Evolutionary conservation across 2,329 filamentous ascomycete genomes (phyloP).

Genomic region (Pezicula radicicola): DNA sequence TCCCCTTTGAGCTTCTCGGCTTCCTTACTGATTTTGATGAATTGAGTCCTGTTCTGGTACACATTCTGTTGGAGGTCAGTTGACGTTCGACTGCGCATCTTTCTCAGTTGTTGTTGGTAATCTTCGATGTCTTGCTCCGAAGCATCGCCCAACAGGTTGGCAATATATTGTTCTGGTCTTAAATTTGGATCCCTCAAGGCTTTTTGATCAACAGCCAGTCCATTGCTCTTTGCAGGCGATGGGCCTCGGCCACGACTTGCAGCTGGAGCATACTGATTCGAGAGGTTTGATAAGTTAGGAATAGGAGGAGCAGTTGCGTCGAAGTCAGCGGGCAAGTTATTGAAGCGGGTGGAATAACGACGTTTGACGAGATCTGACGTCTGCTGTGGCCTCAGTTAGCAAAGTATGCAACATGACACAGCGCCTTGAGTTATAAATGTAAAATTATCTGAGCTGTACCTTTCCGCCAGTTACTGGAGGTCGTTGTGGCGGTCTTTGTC

Average conservation of each 20-base stretch:
- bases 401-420: background rate
- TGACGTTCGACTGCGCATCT: conserved; percentile 28
- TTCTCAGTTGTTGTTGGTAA: conserved; percentile 24
- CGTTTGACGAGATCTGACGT: conserved; percentile 86
- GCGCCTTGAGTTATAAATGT: background rate
- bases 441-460: conserved; percentile 32
- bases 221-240: conserved; percentile 37
- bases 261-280: conserved; percentile 40
- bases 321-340: conserved; percentile 69
- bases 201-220: conserved; percentile 71
- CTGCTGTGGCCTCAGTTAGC: conserved; percentile 24
- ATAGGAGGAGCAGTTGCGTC: conserved; percentile 65
- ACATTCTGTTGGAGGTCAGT: conserved; percentile 88
- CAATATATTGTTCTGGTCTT: conserved; percentile 70
- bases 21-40: conserved; percentile 99
- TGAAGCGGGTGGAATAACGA: conserved; percentile 91
- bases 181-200: conserved; percentile 78
- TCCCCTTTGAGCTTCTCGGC: conserved; percentile 96
- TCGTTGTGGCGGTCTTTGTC: conserved; percentile 35
- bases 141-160: conserved; percentile 36
- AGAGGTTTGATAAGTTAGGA: conserved; percentile 68
- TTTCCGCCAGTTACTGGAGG: conserved; percentile 54
- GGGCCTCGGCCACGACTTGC: conserved; percentile 21
- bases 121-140: conserved; percentile 30
- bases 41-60: conserved; percentile 94